Conservation (phyloP, 108 stramenopile species). For the Mediolabrus comicus region DNA sequence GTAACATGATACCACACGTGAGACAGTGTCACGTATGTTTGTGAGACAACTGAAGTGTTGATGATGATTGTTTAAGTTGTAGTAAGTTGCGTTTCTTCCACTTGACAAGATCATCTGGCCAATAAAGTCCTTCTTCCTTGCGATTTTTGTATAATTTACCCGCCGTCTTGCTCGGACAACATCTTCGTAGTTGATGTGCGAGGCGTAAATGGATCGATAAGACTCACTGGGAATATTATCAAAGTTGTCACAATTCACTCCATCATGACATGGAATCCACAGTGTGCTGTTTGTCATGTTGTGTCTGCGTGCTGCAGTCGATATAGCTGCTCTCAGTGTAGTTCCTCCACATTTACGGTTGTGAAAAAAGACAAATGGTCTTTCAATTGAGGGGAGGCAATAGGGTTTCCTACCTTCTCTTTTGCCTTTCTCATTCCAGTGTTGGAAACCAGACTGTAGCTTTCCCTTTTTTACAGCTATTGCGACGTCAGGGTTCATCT, state of each 20-base stretch:
- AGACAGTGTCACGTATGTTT: slow-evolving; percentile 11
- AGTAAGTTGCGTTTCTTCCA: background rate
- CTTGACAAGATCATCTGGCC: background rate
- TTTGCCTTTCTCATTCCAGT: too few relatives aligned
- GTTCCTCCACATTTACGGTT: slow-evolving; percentile 8
- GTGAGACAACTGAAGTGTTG: slow-evolving; percentile 9
- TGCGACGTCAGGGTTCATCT: too few relatives aligned
- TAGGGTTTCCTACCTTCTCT: too few relatives aligned
- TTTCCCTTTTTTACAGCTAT: too few relatives aligned
- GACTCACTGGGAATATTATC: background rate
- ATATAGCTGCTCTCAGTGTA: background rate
- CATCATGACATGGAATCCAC: slow-evolving; percentile 11
- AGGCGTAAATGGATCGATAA: slow-evolving; percentile 6
- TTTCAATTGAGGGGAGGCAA: background rate
- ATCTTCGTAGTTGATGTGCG: slow-evolving; percentile 1
- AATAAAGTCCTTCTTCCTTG: too few relatives aligned
- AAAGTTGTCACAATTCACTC: background rate
- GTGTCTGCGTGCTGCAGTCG: background rate
- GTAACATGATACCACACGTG: slow-evolving; percentile 24
- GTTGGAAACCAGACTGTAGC: too few relatives aligned
- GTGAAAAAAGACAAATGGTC: slow-evolving; percentile 15
- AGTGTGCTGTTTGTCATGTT: background rate
- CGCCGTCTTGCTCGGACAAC: background rate
- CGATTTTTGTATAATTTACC: too few relatives aligned
- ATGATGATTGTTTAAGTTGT: background rate